Percentiles rank a stretch among this genome's conserved stretches.
Conservation (phyloP, 2,329 filamentous ascomycete genomes). For the Chrysoporthe austroafricana region DNA sequence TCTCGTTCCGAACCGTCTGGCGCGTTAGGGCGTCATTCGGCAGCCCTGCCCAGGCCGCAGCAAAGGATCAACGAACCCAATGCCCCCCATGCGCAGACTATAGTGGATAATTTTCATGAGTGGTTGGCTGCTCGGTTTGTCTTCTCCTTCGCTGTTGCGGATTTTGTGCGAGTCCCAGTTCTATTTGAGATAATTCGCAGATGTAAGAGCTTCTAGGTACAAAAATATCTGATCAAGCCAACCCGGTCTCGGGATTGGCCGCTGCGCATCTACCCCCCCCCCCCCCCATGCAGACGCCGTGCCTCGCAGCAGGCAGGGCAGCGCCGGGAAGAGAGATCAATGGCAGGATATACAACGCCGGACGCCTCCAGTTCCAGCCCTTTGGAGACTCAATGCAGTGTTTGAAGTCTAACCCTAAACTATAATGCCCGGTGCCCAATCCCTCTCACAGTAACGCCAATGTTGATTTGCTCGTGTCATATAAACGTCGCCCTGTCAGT, state of each 20-base stretch:
- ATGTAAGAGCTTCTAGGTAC: not conserved
- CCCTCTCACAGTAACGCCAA: conserved; percentile 12
- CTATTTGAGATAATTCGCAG: not conserved
- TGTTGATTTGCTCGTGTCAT: conserved; percentile 3
- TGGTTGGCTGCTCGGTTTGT: no score
- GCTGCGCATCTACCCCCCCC: not conserved
- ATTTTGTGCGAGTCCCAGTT: not conserved
- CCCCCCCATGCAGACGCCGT: not conserved
- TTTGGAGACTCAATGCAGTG: conserved; percentile 10
- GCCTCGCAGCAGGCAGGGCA: not conserved
- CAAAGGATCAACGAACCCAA: no score
- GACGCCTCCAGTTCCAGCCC: not conserved
- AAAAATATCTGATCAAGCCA: not conserved
- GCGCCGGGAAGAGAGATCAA: not conserved
- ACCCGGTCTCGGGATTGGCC: not conserved
- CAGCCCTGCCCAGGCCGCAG: no score
- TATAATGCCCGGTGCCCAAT: conserved; percentile 10
- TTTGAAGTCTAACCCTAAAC: conserved; percentile 13
- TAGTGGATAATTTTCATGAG: no score
- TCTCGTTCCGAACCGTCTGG: no score
- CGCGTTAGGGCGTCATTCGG: no score
- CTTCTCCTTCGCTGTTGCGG: no score
- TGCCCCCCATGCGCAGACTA: no score
- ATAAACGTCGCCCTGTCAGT: conserved; percentile 7
- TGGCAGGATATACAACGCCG: conserved; percentile 9